Conservation (phyloP, 2,329 filamentous ascomycete genomes). For the Venturia oleaginea region DNA sequence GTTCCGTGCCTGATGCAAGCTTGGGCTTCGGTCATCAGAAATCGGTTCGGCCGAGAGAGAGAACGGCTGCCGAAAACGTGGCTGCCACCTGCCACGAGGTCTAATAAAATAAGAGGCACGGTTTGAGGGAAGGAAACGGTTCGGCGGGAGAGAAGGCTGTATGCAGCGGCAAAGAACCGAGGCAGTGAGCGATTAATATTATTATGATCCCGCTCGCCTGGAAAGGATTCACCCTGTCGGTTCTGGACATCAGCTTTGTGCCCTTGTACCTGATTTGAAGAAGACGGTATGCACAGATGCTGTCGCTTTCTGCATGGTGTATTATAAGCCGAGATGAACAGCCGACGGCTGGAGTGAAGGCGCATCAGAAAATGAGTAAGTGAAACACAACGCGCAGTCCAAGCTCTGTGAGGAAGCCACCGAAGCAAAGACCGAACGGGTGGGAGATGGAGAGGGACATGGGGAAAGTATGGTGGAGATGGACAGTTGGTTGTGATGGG, state of each 20-base stretch:
- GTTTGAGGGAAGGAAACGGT: neutral
- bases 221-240: neutral
- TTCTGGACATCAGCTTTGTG: neutral
- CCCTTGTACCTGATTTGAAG: constrained; percentile 1
- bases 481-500: neutral
- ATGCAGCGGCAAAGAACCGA: neutral
- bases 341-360: neutral
- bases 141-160: neutral
- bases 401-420: neutral
- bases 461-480: too few relatives aligned
- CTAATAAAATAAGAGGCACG: neutral
- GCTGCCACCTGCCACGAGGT: neutral
- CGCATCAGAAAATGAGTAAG: neutral
- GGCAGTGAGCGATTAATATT: neutral
- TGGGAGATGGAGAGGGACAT: neutral
- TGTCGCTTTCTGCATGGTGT: neutral
- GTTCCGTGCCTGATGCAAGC: neutral
- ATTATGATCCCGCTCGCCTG: neutral
- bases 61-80: neutral
- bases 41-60: neutral
- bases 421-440: neutral
- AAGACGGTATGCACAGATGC: neutral
- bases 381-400: neutral
- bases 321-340: neutral
- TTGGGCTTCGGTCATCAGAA: neutral